Base-by-base conservation (phyloP, 768 basidiomycete species). In the Coprinopsis marcescibilis region DNA sequence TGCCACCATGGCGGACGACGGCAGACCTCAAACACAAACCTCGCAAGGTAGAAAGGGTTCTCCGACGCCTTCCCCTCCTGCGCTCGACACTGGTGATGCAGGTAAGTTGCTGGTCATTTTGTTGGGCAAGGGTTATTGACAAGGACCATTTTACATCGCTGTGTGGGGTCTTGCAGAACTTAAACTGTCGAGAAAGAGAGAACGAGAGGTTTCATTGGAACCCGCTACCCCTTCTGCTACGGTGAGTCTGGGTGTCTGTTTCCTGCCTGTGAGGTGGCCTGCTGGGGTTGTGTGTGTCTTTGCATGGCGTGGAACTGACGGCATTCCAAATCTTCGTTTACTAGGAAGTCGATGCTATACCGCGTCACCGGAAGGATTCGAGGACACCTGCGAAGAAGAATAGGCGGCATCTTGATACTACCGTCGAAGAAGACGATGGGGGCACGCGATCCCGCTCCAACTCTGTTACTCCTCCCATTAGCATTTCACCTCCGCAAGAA, bases 341-440 rank as follows among this genome's bases (percentile, higher is more conserved):
- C n/a, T 59, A 77, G 76, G 75, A 75, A 44, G 50, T 56, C 45
- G 73, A 74, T 64, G 52, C 60, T 25, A 46, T 57, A 14, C 56
- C 50, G 49, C 63, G 60, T 56, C 72, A 75, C 54, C 65, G 64
- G 50, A 79, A 75, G 60, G 77, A 81, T 38, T 65, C 71, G 32
- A 74, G 73, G 29, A 77, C 79, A 3, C 85, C 84, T 1, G 77
- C 83, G 30, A 89, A 89, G 74, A 89, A 85, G 72, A 87, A 88
- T 56, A 71, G 83, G 42, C 68, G 76, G 21, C 69, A 72, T 11
- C 67, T 88, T 42, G 82, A 77, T 54, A 61, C 78, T 42, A 80
- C 84, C 0, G 73, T 73, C 46, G 82, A 85, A 50, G 83, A 87
- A 61, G 76, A 79, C 35, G 78, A 81, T 55, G 60, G 57, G 36